A percentile compares a stretch with the other conserved stretches of the same genome.
These are phyloP conservation scores for Phyllosticta paracitricarpa DNA, from an alignment of 2,329 filamentous ascomycete genomes.

Conservation along the genomic window DNA sequence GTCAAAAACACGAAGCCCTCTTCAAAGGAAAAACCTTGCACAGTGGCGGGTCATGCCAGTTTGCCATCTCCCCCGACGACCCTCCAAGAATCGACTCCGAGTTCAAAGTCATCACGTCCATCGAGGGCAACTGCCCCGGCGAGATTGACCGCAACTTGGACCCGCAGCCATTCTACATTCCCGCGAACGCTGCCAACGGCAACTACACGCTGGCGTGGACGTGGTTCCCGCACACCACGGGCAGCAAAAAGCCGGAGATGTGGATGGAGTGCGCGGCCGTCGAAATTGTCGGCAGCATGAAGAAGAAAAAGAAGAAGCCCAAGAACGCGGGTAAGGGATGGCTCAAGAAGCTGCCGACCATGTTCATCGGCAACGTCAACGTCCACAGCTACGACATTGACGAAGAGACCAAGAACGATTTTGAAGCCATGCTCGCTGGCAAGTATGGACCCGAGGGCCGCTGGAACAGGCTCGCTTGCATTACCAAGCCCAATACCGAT, in stretches of 20 bases:
- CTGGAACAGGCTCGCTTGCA: background rate
- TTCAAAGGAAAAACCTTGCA: slow-evolving; percentile 70
- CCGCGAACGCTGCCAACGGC: slow-evolving; percentile 64
- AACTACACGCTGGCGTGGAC: slow-evolving; percentile 81
- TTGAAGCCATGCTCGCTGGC: background rate
- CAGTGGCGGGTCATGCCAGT: slow-evolving; percentile 83
- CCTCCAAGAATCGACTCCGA: slow-evolving; percentile 43
- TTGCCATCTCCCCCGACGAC: slow-evolving; percentile 61
- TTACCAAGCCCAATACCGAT: background rate
- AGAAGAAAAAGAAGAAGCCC: slow-evolving; percentile 37
- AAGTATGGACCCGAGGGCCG: background rate
- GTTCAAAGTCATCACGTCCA: slow-evolving; percentile 85
- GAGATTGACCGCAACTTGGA: slow-evolving; percentile 46
- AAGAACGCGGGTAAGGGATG: background rate
- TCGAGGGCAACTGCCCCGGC: slow-evolving; percentile 76
- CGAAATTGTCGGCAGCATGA: slow-evolving; percentile 46
- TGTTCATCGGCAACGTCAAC: slow-evolving; percentile 62
- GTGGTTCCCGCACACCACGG: slow-evolving; percentile 66
- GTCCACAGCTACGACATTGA: background rate
- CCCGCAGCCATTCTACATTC: slow-evolving; percentile 56
- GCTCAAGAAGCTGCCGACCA: slow-evolving; percentile 55
- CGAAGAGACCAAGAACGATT: background rate
- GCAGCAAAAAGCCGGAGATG: slow-evolving; percentile 73
- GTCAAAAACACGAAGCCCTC: slow-evolving; percentile 49
- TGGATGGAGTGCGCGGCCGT: slow-evolving; percentile 93